These are phyloP conservation scores for Pythium aristosporum DNA, from an alignment of 352 stramenopile species.

Conservation along the genomic window DNA sequence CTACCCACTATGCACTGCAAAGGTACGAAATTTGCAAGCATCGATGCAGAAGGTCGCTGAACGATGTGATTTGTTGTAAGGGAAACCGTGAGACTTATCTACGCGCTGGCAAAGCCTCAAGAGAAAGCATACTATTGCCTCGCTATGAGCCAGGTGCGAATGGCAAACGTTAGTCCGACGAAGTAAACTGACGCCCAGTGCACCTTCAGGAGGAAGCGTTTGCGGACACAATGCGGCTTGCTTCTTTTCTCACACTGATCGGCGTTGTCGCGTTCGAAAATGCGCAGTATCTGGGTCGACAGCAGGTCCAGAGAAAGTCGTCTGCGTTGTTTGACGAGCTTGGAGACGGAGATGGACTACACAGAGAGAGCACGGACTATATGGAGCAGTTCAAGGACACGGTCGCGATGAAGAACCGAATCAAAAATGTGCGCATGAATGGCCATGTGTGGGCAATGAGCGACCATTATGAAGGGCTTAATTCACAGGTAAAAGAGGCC, in stretches of 20 bases:
- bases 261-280: constrained; percentile 25
- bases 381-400: constrained; percentile 24
- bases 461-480: neutral
- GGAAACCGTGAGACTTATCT: constrained; percentile 22
- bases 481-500: constrained; percentile 21
- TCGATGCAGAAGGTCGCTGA: neutral
- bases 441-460: neutral
- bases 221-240: neutral
- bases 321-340: neutral
- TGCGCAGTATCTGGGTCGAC: constrained; percentile 4
- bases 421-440: constrained; percentile 16
- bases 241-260: constrained; percentile 20
- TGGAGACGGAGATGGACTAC: neutral
- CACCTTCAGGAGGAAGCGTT: constrained; percentile 25
- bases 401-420: constrained; percentile 12
- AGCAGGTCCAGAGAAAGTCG: neutral
- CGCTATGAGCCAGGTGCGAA: constrained; percentile 19
- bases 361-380: constrained; percentile 14
- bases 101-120: constrained; percentile 14
- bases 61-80: constrained; percentile 5
- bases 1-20: constrained; percentile 7
- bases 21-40: neutral
- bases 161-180: neutral
- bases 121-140: constrained; percentile 24
- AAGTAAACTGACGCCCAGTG: neutral